Conservation (phyloP, 495 filamentous ascomycete genomes). For the Aspergillus bertholletiae region DNA sequence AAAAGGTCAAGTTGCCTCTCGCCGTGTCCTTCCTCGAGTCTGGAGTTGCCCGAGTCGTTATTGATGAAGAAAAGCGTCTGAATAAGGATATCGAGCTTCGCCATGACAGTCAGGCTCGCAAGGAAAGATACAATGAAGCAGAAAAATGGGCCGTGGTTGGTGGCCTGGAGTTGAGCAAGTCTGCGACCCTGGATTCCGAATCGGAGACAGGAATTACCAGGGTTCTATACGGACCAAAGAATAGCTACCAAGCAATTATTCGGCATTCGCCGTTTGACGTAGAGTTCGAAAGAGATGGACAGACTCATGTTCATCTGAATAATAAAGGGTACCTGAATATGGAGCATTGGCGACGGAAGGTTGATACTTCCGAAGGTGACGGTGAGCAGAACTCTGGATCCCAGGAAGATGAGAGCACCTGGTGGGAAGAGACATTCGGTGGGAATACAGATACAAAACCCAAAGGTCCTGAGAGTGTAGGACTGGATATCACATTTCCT, state of each 20-base stretch:
- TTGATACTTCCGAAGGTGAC: conserved; percentile 58
- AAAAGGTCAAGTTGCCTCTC: conserved; percentile 73
- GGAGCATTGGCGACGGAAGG: conserved; percentile 92
- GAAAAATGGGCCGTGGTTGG: conserved; percentile 85
- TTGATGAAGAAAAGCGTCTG: conserved; percentile 87
- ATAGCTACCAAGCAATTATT: conserved; percentile 75
- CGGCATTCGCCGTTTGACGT: conserved; percentile 77
- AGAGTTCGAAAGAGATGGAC: conserved; percentile 78
- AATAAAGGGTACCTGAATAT: conserved; percentile 82
- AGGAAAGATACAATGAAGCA: conserved; percentile 91
- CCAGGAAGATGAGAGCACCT: conserved; percentile 73
- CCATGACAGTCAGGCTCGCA: conserved; percentile 77
- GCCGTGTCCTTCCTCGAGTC: conserved; percentile 84
- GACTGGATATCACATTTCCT: conserved; percentile 84
- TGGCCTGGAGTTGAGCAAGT: conserved; percentile 64
- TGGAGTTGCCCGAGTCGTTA: conserved; percentile 76
- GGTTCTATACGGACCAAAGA: conserved; percentile 74
- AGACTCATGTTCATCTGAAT: conserved; percentile 84
- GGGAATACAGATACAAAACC: conserved; percentile 93
- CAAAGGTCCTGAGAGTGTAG: conserved; percentile 83
- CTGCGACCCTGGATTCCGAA: conserved; percentile 56
- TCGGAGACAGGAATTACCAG: conserved; percentile 63
- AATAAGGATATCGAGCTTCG: conserved; percentile 86
- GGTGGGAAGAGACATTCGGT: conserved; percentile 97
- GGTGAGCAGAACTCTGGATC: conserved; percentile 40